These are phyloP conservation scores for Xylaria sp. DNA, from an alignment of 495 filamentous ascomycete genomes.

Conservation along the genomic window DNA sequence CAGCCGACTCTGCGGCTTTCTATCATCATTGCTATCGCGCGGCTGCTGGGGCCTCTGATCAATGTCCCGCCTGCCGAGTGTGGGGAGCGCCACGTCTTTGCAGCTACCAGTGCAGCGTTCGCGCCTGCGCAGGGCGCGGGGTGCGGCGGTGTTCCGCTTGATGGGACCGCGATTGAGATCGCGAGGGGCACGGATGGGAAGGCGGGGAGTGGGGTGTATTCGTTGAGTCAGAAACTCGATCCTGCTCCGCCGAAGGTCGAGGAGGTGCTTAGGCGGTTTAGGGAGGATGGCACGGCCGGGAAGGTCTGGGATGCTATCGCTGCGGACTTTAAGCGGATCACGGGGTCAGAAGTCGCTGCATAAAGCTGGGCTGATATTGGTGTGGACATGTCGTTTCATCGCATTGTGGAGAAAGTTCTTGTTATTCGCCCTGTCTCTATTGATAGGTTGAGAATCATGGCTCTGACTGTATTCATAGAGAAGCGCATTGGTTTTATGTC, in stretches of 20 bases:
- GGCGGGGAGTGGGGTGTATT: constrained; percentile 55
- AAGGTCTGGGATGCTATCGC: constrained; percentile 51
- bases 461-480: background rate
- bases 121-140: constrained; percentile 30
- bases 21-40: background rate
- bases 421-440: background rate
- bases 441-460: background rate
- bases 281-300: constrained; percentile 29
- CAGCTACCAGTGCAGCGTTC: constrained; percentile 55
- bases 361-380: background rate
- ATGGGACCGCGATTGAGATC: constrained; percentile 31
- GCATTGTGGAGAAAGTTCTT: background rate
- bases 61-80: constrained; percentile 47
- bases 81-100: constrained; percentile 58
- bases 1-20: constrained; percentile 4
- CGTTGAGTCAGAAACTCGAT: constrained; percentile 45
- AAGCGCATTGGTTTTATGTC: background rate
- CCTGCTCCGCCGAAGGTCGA: constrained; percentile 39
- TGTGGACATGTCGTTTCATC: background rate
- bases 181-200: constrained; percentile 49
- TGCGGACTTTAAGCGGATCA: constrained; percentile 47
- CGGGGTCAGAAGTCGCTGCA: constrained; percentile 18
- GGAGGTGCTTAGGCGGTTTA: constrained; percentile 44
- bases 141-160: constrained; percentile 34
- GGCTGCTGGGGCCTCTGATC: constrained; percentile 37